Conservation (phyloP, 768 basidiomycete genomes). For the Candolleomyces aberdarensis region DNA sequence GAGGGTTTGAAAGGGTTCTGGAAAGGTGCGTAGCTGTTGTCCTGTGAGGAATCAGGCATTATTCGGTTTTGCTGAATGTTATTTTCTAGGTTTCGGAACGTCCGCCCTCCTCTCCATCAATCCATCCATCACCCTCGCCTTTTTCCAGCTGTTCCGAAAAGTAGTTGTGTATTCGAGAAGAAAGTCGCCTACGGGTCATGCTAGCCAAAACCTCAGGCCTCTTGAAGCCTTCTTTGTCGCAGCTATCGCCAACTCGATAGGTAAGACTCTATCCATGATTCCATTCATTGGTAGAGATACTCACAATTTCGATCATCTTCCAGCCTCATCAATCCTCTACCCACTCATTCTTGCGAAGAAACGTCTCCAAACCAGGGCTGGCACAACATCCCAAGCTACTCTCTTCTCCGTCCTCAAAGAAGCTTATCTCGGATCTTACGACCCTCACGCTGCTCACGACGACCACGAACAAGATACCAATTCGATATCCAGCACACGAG, state of each 20-base stretch:
- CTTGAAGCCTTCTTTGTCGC: constrained; percentile 54
- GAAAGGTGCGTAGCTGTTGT: constrained; percentile 35
- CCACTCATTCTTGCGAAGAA: constrained; percentile 62
- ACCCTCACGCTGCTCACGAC: constrained; percentile 1
- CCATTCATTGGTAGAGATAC: not conserved
- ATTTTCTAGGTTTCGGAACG: constrained; percentile 44
- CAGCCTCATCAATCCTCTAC: constrained; percentile 47
- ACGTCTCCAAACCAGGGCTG: constrained; percentile 31
- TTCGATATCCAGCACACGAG: not conserved
- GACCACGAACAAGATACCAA: not conserved
- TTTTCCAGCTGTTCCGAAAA: constrained; percentile 50
- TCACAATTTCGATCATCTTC: not conserved
- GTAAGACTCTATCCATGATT: constrained; percentile 14
- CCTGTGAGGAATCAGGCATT: not conserved
- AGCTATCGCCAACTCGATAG: constrained; percentile 51
- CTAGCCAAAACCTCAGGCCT: constrained; percentile 30
- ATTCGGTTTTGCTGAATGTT: not conserved
- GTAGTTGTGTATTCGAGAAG: constrained; percentile 25
- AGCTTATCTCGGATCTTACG: constrained; percentile 27
- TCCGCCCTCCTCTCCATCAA: constrained; percentile 50
- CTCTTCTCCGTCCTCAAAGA: constrained; percentile 33
- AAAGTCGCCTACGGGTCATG: constrained; percentile 8
- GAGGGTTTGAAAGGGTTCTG: constrained; percentile 54
- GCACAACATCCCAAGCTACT: constrained; percentile 33
- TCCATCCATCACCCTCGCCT: constrained; percentile 54